Conservation (phyloP, 1,139 yeast species). For the Hansenula lynferdii region DNA sequence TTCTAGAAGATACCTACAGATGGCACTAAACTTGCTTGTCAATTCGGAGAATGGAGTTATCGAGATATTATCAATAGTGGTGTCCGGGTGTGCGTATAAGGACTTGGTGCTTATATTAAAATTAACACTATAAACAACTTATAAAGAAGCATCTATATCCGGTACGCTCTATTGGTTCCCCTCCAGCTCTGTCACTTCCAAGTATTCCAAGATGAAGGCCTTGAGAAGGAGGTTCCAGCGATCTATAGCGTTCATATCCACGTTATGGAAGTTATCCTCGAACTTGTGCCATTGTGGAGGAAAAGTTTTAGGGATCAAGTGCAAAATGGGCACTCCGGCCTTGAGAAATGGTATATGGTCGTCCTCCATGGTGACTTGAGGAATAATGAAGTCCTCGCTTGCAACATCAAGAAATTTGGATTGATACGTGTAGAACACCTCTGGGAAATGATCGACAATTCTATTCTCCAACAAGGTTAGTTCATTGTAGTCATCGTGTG, state of each 20-base stretch:
- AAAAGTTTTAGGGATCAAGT: conserved; percentile 45
- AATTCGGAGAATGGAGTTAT: too few species aligned
- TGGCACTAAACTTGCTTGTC: too few species aligned
- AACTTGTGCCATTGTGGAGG: conserved; percentile 49
- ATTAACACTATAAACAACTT: too few species aligned
- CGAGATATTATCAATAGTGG: too few species aligned
- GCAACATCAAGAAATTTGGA: conserved; percentile 17
- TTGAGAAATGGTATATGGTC: conserved; percentile 49
- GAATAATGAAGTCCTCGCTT: conserved; percentile 15
- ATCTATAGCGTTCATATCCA: conserved; percentile 22
- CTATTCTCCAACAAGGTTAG: conserved; percentile 29
- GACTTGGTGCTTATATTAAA: too few species aligned
- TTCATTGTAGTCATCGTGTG: conserved; percentile 34
- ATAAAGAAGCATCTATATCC: too few species aligned
- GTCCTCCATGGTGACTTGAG: conserved; percentile 37
- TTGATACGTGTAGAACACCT: conserved; percentile 1
- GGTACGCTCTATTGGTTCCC: too few species aligned
- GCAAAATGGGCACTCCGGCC: conserved; percentile 43
- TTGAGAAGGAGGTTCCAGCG: conserved; percentile 23
- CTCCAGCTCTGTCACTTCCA: conserved; percentile 2
- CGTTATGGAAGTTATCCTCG: conserved; percentile 26
- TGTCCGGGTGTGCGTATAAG: too few species aligned
- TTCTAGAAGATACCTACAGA: too few species aligned
- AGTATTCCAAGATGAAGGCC: background rate
- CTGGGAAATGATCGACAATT: conserved; percentile 8